A percentile compares a stretch with the other conserved stretches of the same genome.
Evolutionary conservation across 345 rosid species (phyloP).

Genomic region (Moricandia moricandioides): DNA sequence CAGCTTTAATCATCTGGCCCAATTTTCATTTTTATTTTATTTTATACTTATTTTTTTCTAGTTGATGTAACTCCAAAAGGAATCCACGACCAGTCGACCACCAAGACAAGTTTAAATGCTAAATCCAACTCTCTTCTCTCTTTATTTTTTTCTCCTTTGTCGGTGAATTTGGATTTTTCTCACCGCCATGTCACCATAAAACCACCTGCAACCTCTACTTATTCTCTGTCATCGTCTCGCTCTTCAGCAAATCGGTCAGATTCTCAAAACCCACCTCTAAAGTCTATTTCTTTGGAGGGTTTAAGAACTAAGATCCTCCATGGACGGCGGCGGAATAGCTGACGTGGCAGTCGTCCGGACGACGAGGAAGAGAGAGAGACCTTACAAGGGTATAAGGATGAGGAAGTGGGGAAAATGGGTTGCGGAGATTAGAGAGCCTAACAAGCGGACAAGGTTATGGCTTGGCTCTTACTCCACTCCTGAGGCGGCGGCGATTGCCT

Average conservation of each 20-base stretch:
- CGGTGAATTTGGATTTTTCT: constrained; percentile 74
- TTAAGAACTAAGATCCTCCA: not conserved
- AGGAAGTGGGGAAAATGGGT: constrained; percentile 99
- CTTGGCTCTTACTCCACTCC: constrained; percentile 95
- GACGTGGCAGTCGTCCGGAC: constrained; percentile 32
- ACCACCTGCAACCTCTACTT: constrained; percentile 39
- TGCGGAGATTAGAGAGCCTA: constrained; percentile 97
- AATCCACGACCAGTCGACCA: constrained; percentile 9
- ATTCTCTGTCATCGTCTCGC: constrained; percentile 27
- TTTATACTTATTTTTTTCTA: not conserved
- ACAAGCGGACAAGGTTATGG: constrained; percentile 93
- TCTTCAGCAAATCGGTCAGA: constrained; percentile 1
- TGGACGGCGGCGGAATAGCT: constrained; percentile 45
- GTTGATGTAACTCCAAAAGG: constrained; percentile 18
- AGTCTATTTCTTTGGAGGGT: constrained; percentile 4
- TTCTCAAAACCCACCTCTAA: constrained; percentile 3
- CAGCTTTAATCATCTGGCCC: constrained; percentile 37
- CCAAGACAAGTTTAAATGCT: constrained; percentile 26
- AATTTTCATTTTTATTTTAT: not conserved
- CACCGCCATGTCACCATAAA: constrained; percentile 14
- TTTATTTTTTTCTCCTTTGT: constrained; percentile 41
- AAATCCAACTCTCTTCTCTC: constrained; percentile 26
- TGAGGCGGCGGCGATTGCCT: constrained; percentile 91
- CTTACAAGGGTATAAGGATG: constrained; percentile 97
- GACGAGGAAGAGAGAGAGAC: constrained; percentile 52